These are phyloP conservation scores for Halenospora varia DNA, from an alignment of 495 filamentous ascomycete species.

Conservation along the genomic window DNA sequence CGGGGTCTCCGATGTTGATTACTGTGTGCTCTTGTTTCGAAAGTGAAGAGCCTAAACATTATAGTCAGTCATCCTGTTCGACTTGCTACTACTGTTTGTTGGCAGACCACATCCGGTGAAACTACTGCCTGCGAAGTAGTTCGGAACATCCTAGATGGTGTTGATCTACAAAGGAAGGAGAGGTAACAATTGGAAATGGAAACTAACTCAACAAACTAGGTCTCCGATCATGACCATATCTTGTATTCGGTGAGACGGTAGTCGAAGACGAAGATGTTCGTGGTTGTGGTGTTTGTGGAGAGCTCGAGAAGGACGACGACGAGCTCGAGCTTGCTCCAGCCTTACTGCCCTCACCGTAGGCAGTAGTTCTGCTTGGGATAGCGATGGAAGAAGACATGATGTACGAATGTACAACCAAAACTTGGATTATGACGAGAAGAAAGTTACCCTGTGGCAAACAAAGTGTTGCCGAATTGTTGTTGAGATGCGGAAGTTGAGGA, in stretches of 20 bases:
- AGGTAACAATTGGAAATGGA: too few species aligned
- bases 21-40: slow-evolving; percentile 64
- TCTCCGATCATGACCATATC: slow-evolving; percentile 43
- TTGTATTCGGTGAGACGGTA: slow-evolving; percentile 21
- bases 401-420: background rate
- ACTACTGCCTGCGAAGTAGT: background rate
- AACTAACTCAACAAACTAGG: slow-evolving; percentile 51
- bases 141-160: background rate
- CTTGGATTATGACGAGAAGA: background rate
- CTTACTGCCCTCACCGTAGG: slow-evolving; percentile 32
- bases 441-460: background rate
- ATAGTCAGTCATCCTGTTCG: slow-evolving; percentile 10
- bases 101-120: background rate
- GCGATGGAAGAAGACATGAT: slow-evolving; percentile 49
- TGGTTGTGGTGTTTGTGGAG: slow-evolving; percentile 40
- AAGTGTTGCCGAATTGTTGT: background rate
- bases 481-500: background rate
- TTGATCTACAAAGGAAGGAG: background rate
- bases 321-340: slow-evolving; percentile 40
- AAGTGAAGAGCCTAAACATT: slow-evolving; percentile 51
- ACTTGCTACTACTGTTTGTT: background rate
- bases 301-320: slow-evolving; percentile 49
- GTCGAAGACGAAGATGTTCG: slow-evolving; percentile 10
- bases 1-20: slow-evolving; percentile 60
- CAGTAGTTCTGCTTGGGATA: slow-evolving; percentile 43